Conservation (phyloP, 345 rosid species). For the Stellera chamaejasme region DNA sequence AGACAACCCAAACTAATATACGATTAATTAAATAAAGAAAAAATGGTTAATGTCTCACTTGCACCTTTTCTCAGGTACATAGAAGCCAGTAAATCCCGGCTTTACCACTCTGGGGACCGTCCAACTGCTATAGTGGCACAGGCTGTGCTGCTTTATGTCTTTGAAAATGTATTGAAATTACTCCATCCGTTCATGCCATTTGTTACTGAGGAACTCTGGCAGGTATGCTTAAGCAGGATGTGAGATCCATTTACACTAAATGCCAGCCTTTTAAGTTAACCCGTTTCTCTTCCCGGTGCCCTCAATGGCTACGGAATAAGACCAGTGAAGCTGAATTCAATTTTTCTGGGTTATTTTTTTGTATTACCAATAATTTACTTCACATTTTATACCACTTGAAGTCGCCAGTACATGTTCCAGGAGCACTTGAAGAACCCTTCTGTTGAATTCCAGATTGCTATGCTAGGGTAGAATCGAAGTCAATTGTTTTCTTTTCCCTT, state of each 20-base stretch:
- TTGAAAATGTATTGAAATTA: slow-evolving; percentile 74
- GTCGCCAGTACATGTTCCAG: no score
- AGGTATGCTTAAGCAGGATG: slow-evolving; percentile 31
- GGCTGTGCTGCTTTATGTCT: slow-evolving; percentile 80
- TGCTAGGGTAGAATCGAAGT: no score
- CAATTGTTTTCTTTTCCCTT: no score
- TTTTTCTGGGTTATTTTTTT: no score
- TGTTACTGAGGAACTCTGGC: slow-evolving; percentile 96
- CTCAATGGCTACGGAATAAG: no score
- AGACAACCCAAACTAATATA: no score
- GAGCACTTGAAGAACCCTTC: no score
- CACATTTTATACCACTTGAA: no score
- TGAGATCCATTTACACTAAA: background rate
- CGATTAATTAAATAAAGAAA: no score
- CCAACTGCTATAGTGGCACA: slow-evolving; percentile 54
- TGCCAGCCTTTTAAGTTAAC: background rate
- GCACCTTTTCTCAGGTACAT: slow-evolving; percentile 55
- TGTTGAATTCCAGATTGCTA: no score
- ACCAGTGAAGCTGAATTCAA: no score
- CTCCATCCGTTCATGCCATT: slow-evolving; percentile 98
- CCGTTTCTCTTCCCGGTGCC: background rate
- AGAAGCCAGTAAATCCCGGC: slow-evolving; percentile 92
- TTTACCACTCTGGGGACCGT: slow-evolving; percentile 47
- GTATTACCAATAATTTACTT: no score
- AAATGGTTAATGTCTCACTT: background rate